phyloP scores from a whole-genome alignment of 192 early-diverging fungal species.

The Backusella tuberculispora region DNA sequence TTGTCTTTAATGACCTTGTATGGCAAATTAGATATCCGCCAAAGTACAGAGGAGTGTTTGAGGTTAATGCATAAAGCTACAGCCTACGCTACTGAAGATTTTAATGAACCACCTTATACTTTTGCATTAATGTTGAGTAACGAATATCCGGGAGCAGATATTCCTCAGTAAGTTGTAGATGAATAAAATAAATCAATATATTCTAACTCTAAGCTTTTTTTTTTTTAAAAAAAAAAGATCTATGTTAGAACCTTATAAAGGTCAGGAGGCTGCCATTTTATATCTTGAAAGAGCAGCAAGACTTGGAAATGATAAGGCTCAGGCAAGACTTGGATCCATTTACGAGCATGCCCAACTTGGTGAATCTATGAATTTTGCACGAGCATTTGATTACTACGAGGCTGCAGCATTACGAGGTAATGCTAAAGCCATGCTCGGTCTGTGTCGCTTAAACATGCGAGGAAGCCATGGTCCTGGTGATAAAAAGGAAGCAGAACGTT shows the following conservation, averaged over 20 bases:
- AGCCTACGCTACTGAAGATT: constrained; percentile 69
- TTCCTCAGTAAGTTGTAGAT: constrained; percentile 43
- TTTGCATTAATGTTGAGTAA: constrained; percentile 81
- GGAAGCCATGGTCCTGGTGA: constrained; percentile 51
- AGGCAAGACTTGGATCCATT: constrained; percentile 77
- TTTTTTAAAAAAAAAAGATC: neutral
- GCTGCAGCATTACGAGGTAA: constrained; percentile 78
- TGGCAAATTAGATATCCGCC: constrained; percentile 70
- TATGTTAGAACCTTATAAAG: constrained; percentile 16
- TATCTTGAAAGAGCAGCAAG: constrained; percentile 75
- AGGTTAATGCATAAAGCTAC: constrained; percentile 80
- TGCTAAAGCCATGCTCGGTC: constrained; percentile 83
- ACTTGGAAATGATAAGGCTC: constrained; percentile 73
- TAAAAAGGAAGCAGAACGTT: constrained; percentile 6
- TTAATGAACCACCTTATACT: constrained; percentile 77
- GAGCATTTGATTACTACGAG: constrained; percentile 79
- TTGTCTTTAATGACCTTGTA: constrained; percentile 76
- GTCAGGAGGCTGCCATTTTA: constrained; percentile 65
- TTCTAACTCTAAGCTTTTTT: neutral
- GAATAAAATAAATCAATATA: neutral
- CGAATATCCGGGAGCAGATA: constrained; percentile 53
- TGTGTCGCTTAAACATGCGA: constrained; percentile 88
- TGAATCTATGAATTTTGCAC: constrained; percentile 63
- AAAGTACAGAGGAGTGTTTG: constrained; percentile 76
- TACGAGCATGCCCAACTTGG: constrained; percentile 81